Evolutionary conservation across 805 yeast genomes (phyloP).

Genomic region (Saccharomycopsis fermentans): DNA sequence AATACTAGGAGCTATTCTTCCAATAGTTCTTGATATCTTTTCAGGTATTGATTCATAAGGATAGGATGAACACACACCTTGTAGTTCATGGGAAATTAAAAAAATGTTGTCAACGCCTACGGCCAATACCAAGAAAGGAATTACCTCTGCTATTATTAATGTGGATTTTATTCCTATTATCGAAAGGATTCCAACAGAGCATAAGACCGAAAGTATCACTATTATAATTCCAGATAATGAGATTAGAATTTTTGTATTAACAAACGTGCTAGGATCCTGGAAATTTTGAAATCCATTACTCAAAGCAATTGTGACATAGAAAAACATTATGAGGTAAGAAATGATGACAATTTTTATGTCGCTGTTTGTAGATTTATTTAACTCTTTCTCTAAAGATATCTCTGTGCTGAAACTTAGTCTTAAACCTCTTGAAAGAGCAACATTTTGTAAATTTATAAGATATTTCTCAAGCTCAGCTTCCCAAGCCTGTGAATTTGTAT

Average conservation of each 20-base stretch:
- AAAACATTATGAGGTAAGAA: conserved; percentile 79
- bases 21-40: conserved; percentile 54
- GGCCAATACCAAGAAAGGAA: conserved; percentile 86
- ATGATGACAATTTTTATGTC: conserved; percentile 60
- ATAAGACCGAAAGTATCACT: conserved; percentile 67
- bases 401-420: conserved; percentile 71
- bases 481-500: conserved; percentile 44
- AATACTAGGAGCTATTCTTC: conserved; percentile 81
- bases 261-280: conserved; percentile 22
- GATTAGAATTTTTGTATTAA: conserved; percentile 54
- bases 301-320: conserved; percentile 76
- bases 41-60: conserved; percentile 43
- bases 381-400: conserved; percentile 72
- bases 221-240: conserved; percentile 81
- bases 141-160: conserved; percentile 89
- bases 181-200: conserved; percentile 78
- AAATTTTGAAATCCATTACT: conserved; percentile 46
- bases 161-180: conserved; percentile 75
- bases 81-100: conserved; percentile 70
- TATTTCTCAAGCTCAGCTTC: conserved; percentile 57
- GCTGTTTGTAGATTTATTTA: conserved; percentile 71
- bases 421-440: conserved; percentile 44
- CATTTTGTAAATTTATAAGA: conserved; percentile 32
- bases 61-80: conserved; percentile 37
- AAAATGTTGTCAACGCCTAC: conserved; percentile 95